Conservation (phyloP, 768 basidiomycete genomes). For the Termitomyces sp. region DNA sequence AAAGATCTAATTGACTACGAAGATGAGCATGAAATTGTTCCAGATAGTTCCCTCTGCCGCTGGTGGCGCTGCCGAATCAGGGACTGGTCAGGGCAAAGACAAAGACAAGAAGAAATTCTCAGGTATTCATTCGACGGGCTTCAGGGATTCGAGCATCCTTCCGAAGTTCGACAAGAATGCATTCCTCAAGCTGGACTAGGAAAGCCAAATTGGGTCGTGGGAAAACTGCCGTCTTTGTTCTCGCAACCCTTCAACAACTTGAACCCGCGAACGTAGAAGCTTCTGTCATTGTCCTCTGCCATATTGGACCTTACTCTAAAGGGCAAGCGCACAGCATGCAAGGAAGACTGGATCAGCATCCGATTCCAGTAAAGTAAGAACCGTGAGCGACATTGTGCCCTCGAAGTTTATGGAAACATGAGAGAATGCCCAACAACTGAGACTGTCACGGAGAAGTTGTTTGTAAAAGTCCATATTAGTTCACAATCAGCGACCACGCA, state of each 20-base stretch:
- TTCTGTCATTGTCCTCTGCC: conserved; percentile 95
- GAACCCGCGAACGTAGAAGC: conserved; percentile 99
- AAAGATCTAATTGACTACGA: conserved; percentile 95
- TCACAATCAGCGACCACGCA: conserved; percentile 14
- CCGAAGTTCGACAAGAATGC: conserved; percentile 99
- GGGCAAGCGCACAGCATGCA: too few relatives aligned
- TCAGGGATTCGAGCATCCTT: conserved; percentile 99
- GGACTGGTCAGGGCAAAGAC: conserved; percentile 50
- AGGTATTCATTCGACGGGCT: conserved; percentile 99
- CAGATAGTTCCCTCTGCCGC: conserved; percentile 42
- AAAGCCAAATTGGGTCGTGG: conserved; percentile 97
- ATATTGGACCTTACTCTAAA: too few relatives aligned
- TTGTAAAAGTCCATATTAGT: background rate
- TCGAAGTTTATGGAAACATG: conserved; percentile 32
- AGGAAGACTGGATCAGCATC: too few relatives aligned
- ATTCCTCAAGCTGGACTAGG: conserved; percentile 99
- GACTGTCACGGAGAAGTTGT: conserved; percentile 19
- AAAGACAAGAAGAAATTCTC: conserved; percentile 98
- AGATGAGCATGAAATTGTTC: conserved; percentile 78
- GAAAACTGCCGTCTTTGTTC: conserved; percentile 98
- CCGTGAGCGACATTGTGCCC: too few relatives aligned
- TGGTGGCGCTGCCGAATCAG: conserved; percentile 42
- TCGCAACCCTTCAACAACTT: conserved; percentile 95
- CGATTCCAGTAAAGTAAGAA: too few relatives aligned
- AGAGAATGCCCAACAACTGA: conserved; percentile 34